phyloP scores from a whole-genome alignment of 305 asterid genomes.

The Fraxinus sp. region DNA sequence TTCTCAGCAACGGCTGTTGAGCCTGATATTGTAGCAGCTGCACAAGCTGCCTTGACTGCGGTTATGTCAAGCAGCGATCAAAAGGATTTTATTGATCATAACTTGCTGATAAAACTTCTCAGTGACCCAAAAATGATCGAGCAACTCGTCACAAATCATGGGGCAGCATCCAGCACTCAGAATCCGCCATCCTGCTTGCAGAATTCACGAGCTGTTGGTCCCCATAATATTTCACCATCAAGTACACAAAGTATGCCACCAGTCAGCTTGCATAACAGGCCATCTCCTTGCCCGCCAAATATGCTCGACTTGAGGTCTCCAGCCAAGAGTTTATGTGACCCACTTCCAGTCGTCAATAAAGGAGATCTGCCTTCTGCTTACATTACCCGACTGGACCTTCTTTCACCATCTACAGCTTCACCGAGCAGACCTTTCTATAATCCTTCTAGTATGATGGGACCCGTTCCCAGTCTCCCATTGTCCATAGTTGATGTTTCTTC shows the following conservation, averaged over 20 bases:
- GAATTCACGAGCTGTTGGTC: neutral
- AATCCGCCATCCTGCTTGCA: conserved; percentile 1
- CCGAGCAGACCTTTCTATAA: conserved; percentile 27
- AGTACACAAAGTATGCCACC: neutral
- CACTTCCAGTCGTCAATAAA: conserved; percentile 25
- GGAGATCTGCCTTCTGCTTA: conserved; percentile 40
- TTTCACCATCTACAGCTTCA: conserved; percentile 20
- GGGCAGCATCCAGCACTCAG: conserved; percentile 31
- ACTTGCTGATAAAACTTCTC: conserved; percentile 53
- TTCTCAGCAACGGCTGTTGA: conserved; percentile 31
- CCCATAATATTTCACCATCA: conserved; percentile 16
- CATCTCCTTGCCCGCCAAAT: neutral
- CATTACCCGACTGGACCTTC: conserved; percentile 38
- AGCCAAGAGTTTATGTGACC: neutral
- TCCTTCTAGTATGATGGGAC: conserved; percentile 32
- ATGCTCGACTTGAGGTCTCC: neutral
- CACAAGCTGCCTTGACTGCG: conserved; percentile 57
- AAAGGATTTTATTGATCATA: conserved; percentile 41
- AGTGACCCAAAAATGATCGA: conserved; percentile 50
- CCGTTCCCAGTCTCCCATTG: neutral
- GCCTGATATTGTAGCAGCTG: conserved; percentile 58
- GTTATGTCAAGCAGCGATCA: conserved; percentile 42
- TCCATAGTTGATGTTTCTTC: conserved; percentile 15
- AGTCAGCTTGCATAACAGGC: conserved; percentile 15
- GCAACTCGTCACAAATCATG: conserved; percentile 37